These are phyloP conservation scores for Trypanosoma grayi DNA, from an alignment of 208 protist species.

Conservation along the genomic window DNA sequence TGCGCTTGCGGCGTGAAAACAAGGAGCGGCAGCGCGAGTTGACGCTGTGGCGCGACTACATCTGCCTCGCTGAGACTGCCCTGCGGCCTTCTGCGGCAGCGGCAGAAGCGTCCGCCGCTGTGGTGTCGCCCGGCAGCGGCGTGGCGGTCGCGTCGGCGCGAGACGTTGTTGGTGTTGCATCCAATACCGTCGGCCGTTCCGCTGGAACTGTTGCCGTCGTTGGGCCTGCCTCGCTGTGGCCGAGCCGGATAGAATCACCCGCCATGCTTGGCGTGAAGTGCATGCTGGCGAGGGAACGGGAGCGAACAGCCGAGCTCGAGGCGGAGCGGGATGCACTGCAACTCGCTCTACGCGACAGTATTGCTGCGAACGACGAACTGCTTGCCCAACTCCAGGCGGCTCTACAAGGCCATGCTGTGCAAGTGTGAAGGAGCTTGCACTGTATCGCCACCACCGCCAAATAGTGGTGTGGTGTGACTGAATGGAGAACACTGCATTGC, in stretches of 20 bases:
- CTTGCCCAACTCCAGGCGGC: neutral
- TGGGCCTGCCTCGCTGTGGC: neutral
- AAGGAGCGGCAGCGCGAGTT: slow-evolving; percentile 15
- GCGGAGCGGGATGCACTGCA: slow-evolving; percentile 4
- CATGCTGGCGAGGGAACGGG: neutral
- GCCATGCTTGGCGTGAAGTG: neutral
- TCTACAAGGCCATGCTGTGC: neutral
- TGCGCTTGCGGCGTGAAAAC: slow-evolving; percentile 7
- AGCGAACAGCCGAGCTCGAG: neutral
- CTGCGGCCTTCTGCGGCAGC: neutral
- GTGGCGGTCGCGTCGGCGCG: neutral
- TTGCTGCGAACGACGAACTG: slow-evolving; percentile 1
- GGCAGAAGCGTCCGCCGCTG: neutral
- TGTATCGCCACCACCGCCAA: too few species aligned
- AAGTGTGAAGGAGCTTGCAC: neutral
- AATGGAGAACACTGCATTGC: too few species aligned
- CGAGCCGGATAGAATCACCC: neutral
- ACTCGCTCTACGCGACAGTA: slow-evolving; percentile 6
- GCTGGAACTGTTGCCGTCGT: too few species aligned
- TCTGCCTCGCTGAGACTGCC: neutral
- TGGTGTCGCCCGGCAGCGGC: too few species aligned
- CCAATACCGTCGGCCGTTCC: too few species aligned
- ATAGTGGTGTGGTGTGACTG: too few species aligned
- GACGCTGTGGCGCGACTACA: slow-evolving; percentile 8
- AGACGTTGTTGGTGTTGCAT: neutral